Conservation (phyloP, 371 early-diverging fungal genomes). For the Mortierella sp. region DNA sequence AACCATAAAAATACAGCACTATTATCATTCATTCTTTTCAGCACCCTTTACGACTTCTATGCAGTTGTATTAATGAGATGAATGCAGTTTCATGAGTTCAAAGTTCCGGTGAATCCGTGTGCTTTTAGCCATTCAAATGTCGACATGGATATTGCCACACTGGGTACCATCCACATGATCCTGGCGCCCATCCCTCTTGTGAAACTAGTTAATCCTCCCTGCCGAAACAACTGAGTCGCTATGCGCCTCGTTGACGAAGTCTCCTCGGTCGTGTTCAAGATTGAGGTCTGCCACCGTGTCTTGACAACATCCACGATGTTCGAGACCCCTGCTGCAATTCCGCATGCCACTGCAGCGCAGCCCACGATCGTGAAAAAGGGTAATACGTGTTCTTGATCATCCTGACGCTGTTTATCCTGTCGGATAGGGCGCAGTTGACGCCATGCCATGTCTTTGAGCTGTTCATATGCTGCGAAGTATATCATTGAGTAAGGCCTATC, state of each 20-base stretch:
- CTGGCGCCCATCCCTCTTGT: constrained; percentile 76
- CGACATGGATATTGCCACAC: constrained; percentile 80
- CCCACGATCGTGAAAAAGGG: constrained; percentile 68
- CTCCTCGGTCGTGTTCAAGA: constrained; percentile 44
- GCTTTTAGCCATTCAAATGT: constrained; percentile 81
- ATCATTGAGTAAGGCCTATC: constrained; percentile 69
- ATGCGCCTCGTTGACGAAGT: constrained; percentile 58
- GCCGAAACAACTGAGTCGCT: constrained; percentile 67
- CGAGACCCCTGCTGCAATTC: constrained; percentile 72
- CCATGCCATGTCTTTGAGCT: constrained; percentile 68
- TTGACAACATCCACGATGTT: constrained; percentile 88
- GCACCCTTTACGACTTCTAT: not conserved
- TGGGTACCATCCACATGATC: constrained; percentile 81
- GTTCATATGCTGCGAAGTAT: constrained; percentile 86
- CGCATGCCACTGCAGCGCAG: constrained; percentile 74
- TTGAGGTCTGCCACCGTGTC: constrained; percentile 84
- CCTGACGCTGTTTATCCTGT: not conserved
- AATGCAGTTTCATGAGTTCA: not conserved
- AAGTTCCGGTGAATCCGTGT: constrained; percentile 15
- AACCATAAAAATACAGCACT: not conserved
- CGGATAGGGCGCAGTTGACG: not conserved
- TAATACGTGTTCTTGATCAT: constrained; percentile 37
- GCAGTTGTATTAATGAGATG: not conserved
- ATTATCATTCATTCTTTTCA: not conserved
- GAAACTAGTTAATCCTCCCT: constrained; percentile 74